A percentile compares a stretch with the other conserved stretches of the same genome.
Evolutionary conservation across 2,329 filamentous ascomycete species (phyloP).

Genomic region (Xylariaceae sp.): DNA sequence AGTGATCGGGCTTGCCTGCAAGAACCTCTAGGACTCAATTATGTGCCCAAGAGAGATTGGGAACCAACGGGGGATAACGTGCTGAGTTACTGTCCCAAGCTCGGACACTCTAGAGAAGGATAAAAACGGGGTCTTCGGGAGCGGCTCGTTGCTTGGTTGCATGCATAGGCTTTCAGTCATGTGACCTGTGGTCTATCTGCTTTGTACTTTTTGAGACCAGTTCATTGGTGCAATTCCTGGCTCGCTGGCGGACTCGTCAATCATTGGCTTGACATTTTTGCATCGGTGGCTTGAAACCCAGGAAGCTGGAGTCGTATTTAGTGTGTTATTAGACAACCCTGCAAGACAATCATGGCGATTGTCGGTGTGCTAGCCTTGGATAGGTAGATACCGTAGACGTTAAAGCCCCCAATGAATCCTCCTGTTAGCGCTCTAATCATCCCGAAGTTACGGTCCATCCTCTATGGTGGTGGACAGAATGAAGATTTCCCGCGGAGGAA

Average conservation of each 20-base stretch:
- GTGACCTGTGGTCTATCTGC: conserved; percentile 29
- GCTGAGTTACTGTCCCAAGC: background rate
- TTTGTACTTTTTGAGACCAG: background rate
- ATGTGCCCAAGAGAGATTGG: too few relatives aligned
- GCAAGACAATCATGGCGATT: conserved; percentile 24
- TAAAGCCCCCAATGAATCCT: conserved; percentile 7
- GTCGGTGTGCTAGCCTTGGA: conserved; percentile 23
- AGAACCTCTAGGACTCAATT: too few relatives aligned
- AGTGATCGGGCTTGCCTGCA: too few relatives aligned
- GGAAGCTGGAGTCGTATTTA: background rate
- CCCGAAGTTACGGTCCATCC: background rate
- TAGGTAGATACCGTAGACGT: background rate
- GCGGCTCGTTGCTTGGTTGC: conserved; percentile 44
- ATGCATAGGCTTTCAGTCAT: conserved; percentile 40
- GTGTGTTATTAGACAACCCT: conserved; percentile 19
- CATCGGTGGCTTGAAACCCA: conserved; percentile 4
- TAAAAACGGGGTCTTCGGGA: conserved; percentile 40
- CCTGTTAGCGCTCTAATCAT: conserved; percentile 17
- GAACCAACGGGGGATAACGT: too few relatives aligned
- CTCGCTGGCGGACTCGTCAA: conserved; percentile 1
- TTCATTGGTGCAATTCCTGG: conserved; percentile 19
- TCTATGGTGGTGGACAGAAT: background rate
- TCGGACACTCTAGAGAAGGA: conserved; percentile 23
- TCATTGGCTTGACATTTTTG: conserved; percentile 16
- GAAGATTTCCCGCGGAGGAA: conserved; percentile 2